These are phyloP conservation scores for Boletus bicolor DNA, from an alignment of 768 basidiomycete species.

Conservation along the genomic window DNA sequence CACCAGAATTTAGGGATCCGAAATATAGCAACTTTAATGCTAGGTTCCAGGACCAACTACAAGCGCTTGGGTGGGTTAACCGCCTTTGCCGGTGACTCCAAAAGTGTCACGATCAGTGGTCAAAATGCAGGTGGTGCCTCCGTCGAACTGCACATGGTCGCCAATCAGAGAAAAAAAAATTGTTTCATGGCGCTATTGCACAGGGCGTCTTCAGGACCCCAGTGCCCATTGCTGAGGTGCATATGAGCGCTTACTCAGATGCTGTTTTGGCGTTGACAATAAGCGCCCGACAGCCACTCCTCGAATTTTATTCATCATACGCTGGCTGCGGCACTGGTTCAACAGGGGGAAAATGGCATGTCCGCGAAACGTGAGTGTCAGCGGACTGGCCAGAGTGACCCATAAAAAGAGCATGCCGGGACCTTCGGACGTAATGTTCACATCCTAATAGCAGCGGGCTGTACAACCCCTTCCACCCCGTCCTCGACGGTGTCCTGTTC, in stretches of 20 bases:
- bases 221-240: constrained; percentile 51
- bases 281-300: constrained; percentile 40
- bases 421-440: not conserved
- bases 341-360: constrained; percentile 38
- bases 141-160: constrained; percentile 57
- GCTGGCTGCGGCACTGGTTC: constrained; percentile 48
- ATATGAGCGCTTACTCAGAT: constrained; percentile 5
- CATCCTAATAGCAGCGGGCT: constrained; percentile 32
- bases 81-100: constrained; percentile 40
- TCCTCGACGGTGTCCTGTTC: constrained; percentile 52
- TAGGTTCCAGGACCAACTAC: constrained; percentile 53
- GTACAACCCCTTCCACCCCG: constrained; percentile 51
- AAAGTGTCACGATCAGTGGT: constrained; percentile 50
- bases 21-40: constrained; percentile 48
- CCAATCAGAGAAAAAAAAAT: constrained; percentile 34
- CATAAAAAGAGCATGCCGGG: not conserved
- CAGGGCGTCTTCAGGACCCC: constrained; percentile 59
- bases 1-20: constrained; percentile 43
- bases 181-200: constrained; percentile 56
- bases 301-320: constrained; percentile 46
- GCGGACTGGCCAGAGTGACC: constrained; percentile 42
- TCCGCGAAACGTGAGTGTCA: constrained; percentile 48
- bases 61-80: constrained; percentile 40
- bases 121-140: constrained; percentile 57
- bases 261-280: not conserved